Percentiles rank a stretch among this genome's conserved stretches.
Conservation (phyloP, 768 basidiomycete species). For the Coprinellus micaceus region DNA sequence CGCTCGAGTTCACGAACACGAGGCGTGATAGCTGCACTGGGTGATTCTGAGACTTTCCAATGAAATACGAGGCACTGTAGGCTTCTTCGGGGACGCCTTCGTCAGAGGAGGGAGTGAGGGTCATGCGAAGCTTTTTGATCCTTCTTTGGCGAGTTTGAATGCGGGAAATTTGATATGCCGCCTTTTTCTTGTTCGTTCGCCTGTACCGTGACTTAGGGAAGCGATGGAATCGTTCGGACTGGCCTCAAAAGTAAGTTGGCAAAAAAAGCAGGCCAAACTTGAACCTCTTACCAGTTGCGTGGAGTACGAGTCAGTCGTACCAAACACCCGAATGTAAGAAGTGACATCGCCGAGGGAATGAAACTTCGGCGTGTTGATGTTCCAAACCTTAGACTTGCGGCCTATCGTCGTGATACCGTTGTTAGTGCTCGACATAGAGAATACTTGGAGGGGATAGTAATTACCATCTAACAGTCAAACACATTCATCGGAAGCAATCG, state of each 20-base stretch:
- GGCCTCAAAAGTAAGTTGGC: background rate
- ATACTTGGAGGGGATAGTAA: background rate
- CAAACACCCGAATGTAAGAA: background rate
- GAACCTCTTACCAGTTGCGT: slow-evolving; percentile 25
- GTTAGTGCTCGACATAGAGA: too few species aligned
- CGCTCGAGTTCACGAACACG: background rate
- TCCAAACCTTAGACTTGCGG: slow-evolving; percentile 11
- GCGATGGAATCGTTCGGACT: slow-evolving; percentile 42
- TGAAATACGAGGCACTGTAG: background rate
- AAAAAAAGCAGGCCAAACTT: background rate
- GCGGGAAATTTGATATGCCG: slow-evolving; percentile 25
- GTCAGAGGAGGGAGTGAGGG: background rate
- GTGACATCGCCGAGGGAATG: slow-evolving; percentile 2
- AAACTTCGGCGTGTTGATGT: slow-evolving; percentile 2
- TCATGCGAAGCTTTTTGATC: background rate
- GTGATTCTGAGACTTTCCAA: background rate
- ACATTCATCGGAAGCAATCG: too few species aligned
- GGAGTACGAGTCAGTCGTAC: slow-evolving; percentile 8
- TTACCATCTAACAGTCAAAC: too few species aligned
- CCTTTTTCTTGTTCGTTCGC: slow-evolving; percentile 31
- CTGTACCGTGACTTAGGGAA: slow-evolving; percentile 34
- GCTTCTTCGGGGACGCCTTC: background rate
- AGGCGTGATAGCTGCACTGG: background rate
- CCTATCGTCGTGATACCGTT: background rate
- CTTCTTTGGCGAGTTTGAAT: slow-evolving; percentile 5